Evolutionary conservation across 768 basidiomycete genomes (phyloP).

Genomic region (Mycena floridula): DNA sequence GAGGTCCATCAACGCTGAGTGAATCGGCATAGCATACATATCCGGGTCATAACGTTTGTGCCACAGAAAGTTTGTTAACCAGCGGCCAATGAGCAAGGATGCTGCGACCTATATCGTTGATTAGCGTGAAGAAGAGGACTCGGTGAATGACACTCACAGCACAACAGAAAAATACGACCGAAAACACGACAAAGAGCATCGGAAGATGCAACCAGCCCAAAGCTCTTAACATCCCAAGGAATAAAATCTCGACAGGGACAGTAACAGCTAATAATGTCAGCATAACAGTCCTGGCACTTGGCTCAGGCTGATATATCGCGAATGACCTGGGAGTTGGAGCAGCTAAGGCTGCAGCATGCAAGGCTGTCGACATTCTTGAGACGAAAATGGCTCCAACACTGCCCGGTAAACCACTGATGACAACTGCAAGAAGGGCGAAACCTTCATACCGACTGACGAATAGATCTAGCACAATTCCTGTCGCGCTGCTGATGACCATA

Average conservation of each 20-base stretch:
- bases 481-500: constrained; percentile 81
- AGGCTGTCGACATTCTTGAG: constrained; percentile 82
- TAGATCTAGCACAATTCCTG: constrained; percentile 86
- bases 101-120: constrained; percentile 47
- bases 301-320: constrained; percentile 16
- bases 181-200: constrained; percentile 60
- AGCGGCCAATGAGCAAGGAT: constrained; percentile 62
- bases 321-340: constrained; percentile 10
- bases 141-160: constrained; percentile 50
- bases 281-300: constrained; percentile 51
- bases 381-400: constrained; percentile 88
- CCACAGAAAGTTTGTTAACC: constrained; percentile 76
- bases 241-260: constrained; percentile 74
- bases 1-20: constrained; percentile 85
- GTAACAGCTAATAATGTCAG: constrained; percentile 68
- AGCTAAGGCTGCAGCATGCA: constrained; percentile 60
- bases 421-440: constrained; percentile 81
- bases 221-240: constrained; percentile 55
- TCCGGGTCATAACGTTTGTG: constrained; percentile 76
- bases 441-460: constrained; percentile 86
- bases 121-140: not conserved
- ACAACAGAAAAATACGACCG: constrained; percentile 65
- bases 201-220: constrained; percentile 79
- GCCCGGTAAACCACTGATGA: constrained; percentile 86
- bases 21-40: constrained; percentile 89